These are phyloP conservation scores for Vanrija sp. DNA, from an alignment of 1,284 basidiomycete species.

Conservation along the genomic window DNA sequence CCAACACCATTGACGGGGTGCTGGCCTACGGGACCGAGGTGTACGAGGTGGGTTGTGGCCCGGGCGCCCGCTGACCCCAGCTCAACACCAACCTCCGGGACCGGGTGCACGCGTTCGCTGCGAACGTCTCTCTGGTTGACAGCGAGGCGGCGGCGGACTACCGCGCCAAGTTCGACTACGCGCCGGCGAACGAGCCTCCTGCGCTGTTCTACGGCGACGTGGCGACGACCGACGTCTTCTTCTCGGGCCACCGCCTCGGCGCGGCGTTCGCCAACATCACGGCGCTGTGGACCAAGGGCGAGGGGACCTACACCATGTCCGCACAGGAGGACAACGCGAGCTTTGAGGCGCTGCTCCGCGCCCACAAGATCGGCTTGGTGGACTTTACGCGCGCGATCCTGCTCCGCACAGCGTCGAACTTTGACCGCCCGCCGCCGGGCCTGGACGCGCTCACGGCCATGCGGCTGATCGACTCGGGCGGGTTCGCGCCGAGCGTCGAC, in stretches of 20 bases:
- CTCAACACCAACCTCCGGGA: conserved; percentile 53
- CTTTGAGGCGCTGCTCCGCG: conserved; percentile 52
- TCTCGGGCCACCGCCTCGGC: conserved; percentile 48
- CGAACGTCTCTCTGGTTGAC: conserved; percentile 49
- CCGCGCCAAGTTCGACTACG: conserved; percentile 40
- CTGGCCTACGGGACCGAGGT: conserved; percentile 55
- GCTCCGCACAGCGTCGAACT: conserved; percentile 53
- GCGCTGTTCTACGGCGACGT: conserved; percentile 47
- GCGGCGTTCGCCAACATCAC: conserved; percentile 53
- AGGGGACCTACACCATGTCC: conserved; percentile 50
- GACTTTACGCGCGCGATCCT: conserved; percentile 54
- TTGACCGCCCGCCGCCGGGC: conserved; percentile 50
- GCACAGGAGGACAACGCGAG: conserved; percentile 56
- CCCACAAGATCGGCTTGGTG: conserved; percentile 45
- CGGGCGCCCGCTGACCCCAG: neutral
- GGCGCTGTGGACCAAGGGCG: conserved; percentile 43
- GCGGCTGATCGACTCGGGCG: conserved; percentile 30
- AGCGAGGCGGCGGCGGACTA: conserved; percentile 34
- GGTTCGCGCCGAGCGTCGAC: conserved; percentile 33
- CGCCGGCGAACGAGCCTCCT: conserved; percentile 47
- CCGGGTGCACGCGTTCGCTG: conserved; percentile 41
- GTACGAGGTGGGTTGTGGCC: conserved; percentile 38
- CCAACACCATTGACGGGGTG: conserved; percentile 32
- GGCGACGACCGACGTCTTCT: conserved; percentile 53
- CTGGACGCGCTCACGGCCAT: conserved; percentile 26